phyloP scores from a whole-genome alignment of 345 rosid species.

The Arabis alpina region DNA sequence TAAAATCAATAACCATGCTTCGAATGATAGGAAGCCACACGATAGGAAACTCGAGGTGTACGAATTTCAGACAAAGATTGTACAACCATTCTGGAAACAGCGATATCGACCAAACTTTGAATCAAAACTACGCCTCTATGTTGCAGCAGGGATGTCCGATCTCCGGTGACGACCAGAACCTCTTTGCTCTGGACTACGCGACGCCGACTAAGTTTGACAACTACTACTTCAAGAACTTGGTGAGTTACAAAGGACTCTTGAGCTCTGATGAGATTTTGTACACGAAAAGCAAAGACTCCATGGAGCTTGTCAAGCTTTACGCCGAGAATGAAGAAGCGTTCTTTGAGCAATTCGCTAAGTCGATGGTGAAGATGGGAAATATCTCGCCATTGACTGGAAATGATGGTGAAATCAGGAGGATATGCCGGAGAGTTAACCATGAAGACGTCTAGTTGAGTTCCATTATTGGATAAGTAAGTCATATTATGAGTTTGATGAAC shows the following conservation, averaged over 20 bases:
- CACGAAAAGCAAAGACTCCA: slow-evolving; percentile 50
- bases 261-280: slow-evolving; percentile 59
- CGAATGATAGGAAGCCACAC: slow-evolving; percentile 62
- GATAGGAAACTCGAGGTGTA: slow-evolving; percentile 64
- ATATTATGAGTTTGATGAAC: slow-evolving; percentile 4
- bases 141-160: slow-evolving; percentile 58
- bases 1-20: slow-evolving; percentile 6
- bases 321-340: slow-evolving; percentile 54
- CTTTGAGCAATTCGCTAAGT: slow-evolving; percentile 57
- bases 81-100: slow-evolving; percentile 68
- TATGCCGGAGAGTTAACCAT: slow-evolving; percentile 57
- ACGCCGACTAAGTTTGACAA: slow-evolving; percentile 65
- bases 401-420: slow-evolving; percentile 61
- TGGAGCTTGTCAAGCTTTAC: slow-evolving; percentile 52
- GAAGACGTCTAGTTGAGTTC: slow-evolving; percentile 1
- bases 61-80: slow-evolving; percentile 60
- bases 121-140: slow-evolving; percentile 50
- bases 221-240: slow-evolving; percentile 61
- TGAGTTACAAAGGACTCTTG: slow-evolving; percentile 63
- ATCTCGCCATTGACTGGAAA: slow-evolving; percentile 54
- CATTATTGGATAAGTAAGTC: background rate
- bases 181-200: slow-evolving; percentile 56
- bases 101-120: slow-evolving; percentile 55
- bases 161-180: slow-evolving; percentile 56
- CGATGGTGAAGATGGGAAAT: slow-evolving; percentile 73